A percentile compares a stretch with the other conserved stretches of the same genome.
Evolutionary conservation across 2,329 filamentous ascomycete species (phyloP).

Genomic region (Metarhizium rileyi): DNA sequence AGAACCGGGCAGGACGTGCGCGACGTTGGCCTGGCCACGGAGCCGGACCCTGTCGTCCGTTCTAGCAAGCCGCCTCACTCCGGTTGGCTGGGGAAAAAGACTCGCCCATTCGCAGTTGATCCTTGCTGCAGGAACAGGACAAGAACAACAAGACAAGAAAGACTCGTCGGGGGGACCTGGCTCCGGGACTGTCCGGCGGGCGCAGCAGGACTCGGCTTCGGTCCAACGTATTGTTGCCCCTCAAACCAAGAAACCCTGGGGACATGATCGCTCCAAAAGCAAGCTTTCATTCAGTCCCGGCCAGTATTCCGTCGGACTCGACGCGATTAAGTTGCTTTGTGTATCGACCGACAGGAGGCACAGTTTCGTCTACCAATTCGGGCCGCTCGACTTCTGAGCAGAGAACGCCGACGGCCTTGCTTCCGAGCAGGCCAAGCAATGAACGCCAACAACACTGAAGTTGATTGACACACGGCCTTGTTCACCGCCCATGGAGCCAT

Average conservation of each 20-base stretch:
- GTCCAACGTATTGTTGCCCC: neutral
- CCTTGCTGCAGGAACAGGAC: conserved; percentile 4
- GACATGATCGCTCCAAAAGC: neutral
- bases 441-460: too few species aligned
- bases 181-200: conserved; percentile 4
- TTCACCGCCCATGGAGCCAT: neutral
- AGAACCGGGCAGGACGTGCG: neutral
- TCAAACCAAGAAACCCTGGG: too few species aligned
- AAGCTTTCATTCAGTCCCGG: neutral
- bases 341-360: neutral
- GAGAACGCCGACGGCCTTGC: neutral
- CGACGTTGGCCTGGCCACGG: neutral
- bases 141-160: neutral
- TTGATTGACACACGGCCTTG: too few species aligned
- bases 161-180: neutral
- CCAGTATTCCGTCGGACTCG: too few species aligned
- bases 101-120: neutral
- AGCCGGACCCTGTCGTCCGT: neutral
- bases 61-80: neutral
- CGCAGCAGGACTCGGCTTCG: neutral
- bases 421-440: neutral
- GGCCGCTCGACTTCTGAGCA: neutral
- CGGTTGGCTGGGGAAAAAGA: conserved; percentile 4
- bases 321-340: too few species aligned
- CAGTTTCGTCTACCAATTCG: neutral